Conservation (phyloP, 306 rosid genomes). For the Medicago truncatula region DNA sequence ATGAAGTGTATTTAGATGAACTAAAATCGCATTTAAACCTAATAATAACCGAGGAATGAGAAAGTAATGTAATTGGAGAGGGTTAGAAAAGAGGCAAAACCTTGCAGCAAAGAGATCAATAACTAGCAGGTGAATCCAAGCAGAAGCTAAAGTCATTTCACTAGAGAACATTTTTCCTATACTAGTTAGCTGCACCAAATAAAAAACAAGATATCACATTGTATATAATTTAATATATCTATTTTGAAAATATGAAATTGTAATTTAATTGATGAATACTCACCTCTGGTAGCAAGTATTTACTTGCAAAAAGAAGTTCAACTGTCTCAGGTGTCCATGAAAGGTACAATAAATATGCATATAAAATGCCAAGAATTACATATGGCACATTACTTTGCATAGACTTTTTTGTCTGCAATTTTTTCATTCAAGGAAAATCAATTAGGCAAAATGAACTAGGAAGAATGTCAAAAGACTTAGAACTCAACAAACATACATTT, state of each 20-base stretch:
- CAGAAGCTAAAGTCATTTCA: conserved; percentile 89
- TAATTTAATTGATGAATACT: conserved; percentile 30
- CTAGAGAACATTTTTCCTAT: conserved; percentile 82
- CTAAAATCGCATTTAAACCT: not conserved
- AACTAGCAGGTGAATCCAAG: conserved; percentile 89
- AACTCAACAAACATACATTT: not conserved
- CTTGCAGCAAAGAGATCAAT: conserved; percentile 93
- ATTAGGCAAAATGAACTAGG: conserved; percentile 2
- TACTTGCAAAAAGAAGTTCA: conserved; percentile 65
- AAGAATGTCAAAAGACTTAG: not conserved
- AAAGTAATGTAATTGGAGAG: not conserved
- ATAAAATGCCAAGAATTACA: conserved; percentile 73
- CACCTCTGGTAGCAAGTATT: conserved; percentile 91
- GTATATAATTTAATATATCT: conserved; percentile 14
- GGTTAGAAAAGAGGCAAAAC: conserved; percentile 40
- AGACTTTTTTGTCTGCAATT: conserved; percentile 70
- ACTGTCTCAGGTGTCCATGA: conserved; percentile 93
- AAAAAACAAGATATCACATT: conserved; percentile 21
- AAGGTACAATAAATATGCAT: conserved; percentile 75
- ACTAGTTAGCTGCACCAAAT: conserved; percentile 63
- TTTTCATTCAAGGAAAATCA: conserved; percentile 40
- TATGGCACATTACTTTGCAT: conserved; percentile 75
- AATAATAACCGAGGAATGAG: conserved; percentile 7
- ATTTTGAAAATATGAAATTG: conserved; percentile 12
- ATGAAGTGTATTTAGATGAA: not conserved